phyloP scores from a whole-genome alignment of 805 yeast genomes.

The Teunomyces stri region DNA sequence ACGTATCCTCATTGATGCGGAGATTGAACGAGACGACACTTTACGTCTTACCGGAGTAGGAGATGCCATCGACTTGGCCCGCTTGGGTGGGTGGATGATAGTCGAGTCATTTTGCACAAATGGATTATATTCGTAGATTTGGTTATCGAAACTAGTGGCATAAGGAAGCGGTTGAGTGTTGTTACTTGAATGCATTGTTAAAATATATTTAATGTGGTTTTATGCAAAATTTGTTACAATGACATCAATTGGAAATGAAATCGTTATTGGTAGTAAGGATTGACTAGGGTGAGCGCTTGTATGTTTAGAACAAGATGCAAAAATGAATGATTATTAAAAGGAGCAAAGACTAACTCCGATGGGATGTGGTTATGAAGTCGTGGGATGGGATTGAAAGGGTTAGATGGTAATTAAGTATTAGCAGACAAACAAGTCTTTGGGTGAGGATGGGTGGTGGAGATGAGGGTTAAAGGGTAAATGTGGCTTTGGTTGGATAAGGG shows the following conservation, averaged over 20 bases:
- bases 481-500: neutral
- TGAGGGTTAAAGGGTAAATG: neutral
- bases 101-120: slow-evolving; percentile 2
- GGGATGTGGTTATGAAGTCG: neutral
- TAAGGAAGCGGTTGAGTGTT: slow-evolving; percentile 26
- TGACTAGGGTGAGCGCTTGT: slow-evolving; percentile 25
- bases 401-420: neutral
- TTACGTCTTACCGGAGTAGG: neutral
- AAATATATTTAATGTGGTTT: too few species aligned
- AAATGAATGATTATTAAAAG: neutral
- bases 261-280: slow-evolving; percentile 13
- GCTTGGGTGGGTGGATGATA: slow-evolving; percentile 4
- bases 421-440: neutral
- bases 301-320: neutral
- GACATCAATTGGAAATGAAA: slow-evolving; percentile 10
- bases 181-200: slow-evolving; percentile 11
- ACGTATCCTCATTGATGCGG: neutral
- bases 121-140: slow-evolving; percentile 22
- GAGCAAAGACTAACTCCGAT: neutral
- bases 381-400: neutral
- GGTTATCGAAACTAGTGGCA: slow-evolving; percentile 15
- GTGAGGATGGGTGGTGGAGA: neutral
- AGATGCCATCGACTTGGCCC: slow-evolving; percentile 4
- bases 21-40: neutral
- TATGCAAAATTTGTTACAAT: neutral